Base-by-base conservation (phyloP, 306 rosid genomes). In the Adenanthera pavonina region DNA sequence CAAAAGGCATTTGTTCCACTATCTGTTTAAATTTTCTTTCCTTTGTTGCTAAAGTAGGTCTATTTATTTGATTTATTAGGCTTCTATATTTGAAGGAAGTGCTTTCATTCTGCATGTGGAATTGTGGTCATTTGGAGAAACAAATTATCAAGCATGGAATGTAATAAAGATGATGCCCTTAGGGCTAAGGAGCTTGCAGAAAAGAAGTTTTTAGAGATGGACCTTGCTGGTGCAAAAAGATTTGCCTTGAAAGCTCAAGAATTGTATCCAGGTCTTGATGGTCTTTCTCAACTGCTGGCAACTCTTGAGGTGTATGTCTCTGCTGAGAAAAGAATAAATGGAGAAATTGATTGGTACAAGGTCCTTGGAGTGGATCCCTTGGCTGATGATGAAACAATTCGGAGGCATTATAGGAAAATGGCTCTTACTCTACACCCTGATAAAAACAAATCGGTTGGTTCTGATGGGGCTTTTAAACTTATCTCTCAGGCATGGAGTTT, bases 401-500 rank as follows among this genome's bases (percentile, higher is more conserved):
- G 92, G 67, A 90, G 77, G 64, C 81, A 71, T 14, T 95, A 84
- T 69, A 85, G 85, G 84, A 88, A 83, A 75, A 77, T 91, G 78
- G 94, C 93, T 72, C 87, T 88, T 44, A 13, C 44, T 69, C 85
- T 92, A 75, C 97, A 93, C 76, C 99, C 97, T 6, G 97, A 91
- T 52, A 90, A 86, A 86, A 95, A 95, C 80, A 91, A 90, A 82
- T 90, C 99, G 3, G 84, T 84, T 7, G 99, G 97, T 36, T 97
- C 95, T 1, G 90, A 86, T 16, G 94, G 88, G 56, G 99, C 99
- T 51, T 95, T 93, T 88, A 85, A 75, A 78, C 87, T 92, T 71
- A 33, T 95, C 46, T 64, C 88, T 12, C 89, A 89, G 81, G 99
- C 97, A 60, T 92, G 92, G 94, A 87, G 78, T 25, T 72, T 83